These are phyloP conservation scores for Posidonia oceanica DNA, from an alignment of 116 monocot genomes.

Conservation along the genomic window DNA sequence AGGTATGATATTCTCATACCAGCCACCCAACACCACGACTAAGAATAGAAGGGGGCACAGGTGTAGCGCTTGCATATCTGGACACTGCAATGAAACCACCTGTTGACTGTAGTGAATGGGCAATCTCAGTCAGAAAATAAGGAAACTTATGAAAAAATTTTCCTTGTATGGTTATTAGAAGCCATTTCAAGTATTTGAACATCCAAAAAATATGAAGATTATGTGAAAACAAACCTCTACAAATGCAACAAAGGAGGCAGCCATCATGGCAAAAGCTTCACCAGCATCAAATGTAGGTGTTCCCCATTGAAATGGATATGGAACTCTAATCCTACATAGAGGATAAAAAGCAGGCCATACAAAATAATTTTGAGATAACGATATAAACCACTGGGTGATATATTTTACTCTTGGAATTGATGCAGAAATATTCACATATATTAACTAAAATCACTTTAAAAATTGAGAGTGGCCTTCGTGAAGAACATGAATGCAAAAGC, in stretches of 20 bases:
- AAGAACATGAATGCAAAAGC: too few relatives aligned
- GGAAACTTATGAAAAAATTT: background rate
- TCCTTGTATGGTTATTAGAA: background rate
- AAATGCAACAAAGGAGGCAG: slow-evolving; percentile 57
- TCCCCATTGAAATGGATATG: slow-evolving; percentile 94
- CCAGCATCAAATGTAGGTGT: slow-evolving; percentile 81
- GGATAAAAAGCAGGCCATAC: background rate
- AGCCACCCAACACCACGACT: slow-evolving; percentile 95
- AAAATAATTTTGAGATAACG: too few relatives aligned
- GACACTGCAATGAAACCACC: slow-evolving; percentile 81
- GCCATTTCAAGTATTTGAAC: background rate
- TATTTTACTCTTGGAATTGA: background rate
- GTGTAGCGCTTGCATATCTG: slow-evolving; percentile 87
- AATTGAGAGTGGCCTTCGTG: background rate
- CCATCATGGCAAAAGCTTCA: slow-evolving; percentile 92
- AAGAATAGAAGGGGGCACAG: slow-evolving; percentile 74
- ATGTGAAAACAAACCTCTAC: slow-evolving; percentile 42
- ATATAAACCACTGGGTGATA: too few relatives aligned
- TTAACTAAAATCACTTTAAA: background rate
- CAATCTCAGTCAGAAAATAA: background rate
- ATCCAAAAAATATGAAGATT: too few relatives aligned
- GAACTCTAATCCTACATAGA: slow-evolving; percentile 68
- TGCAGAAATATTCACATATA: background rate
- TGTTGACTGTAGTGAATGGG: slow-evolving; percentile 52
- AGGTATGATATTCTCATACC: slow-evolving; percentile 16